Evolutionary conservation across 176 grass and related monocot genomes (phyloP), one percentile per base, ranked within the genome.

Genomic region (Eragrostis nindensis): DNA sequence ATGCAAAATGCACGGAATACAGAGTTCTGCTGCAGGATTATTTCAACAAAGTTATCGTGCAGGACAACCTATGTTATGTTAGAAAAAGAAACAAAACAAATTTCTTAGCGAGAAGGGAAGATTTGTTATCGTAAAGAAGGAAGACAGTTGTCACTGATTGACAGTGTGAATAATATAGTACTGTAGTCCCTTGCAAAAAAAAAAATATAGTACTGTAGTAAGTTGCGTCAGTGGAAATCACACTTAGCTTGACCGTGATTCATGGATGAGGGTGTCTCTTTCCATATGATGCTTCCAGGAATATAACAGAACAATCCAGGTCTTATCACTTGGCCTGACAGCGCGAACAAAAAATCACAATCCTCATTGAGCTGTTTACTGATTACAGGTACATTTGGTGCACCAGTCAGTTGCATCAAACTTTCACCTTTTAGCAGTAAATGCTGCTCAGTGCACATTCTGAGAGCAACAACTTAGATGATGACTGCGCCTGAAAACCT

Each of bases 331-430:
- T 36, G 17, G 40, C 47, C 21, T 38, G 53, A 25, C 25, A 38
- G 21, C 30, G 9, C 19, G 12, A 39, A 68, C 4, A 9, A 36
- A 60, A 11, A 26, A n/a, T 68, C 26, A 22, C 62, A 38, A 24
- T 47, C 29, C 56, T 42, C 15, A 60, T 8, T 26, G 26, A 36
- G 64, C 2, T 76, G 24, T 46, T 77, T 14, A 69, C 59, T 77
- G 56, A 2, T 76, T 1, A 68, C n/a, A 76, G 72, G 22, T 59
- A 19, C 82, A 48, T 84, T 69, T 70, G 52, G 15, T 18, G 39
- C 5, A 12, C 22, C 8, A 12, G 22, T 26, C 22, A 4, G 6
- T 26, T 60, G 22, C 22, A 26, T 26, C 10, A 1, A 26, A 11
- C 11, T 60, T 60, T 11, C 12, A 60, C 56, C 12, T 60, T 26